Percentiles rank a stretch among this genome's conserved stretches.
Evolutionary conservation across 768 basidiomycete genomes (phyloP).

Genomic region (Cantharellus cinnabarinus): DNA sequence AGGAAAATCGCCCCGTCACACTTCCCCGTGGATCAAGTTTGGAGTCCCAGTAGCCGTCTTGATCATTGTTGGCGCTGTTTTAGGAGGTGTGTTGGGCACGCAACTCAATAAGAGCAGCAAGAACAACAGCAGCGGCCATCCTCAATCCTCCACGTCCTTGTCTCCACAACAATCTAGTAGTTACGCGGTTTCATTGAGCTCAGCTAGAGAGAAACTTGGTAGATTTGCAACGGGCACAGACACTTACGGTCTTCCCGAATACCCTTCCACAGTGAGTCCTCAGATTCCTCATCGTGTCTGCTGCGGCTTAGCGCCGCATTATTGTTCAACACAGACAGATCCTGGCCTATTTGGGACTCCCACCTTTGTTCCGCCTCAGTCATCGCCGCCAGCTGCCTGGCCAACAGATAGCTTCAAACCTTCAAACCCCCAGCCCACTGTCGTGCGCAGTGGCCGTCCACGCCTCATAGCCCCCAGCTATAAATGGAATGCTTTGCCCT

Average conservation of each 20-base stretch:
- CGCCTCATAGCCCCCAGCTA: slow-evolving; percentile 79
- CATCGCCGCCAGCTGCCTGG: slow-evolving; percentile 34
- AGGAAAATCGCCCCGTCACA: too few relatives aligned
- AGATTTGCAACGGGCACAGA: slow-evolving; percentile 62
- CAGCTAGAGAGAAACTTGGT: slow-evolving; percentile 41
- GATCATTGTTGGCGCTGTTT: slow-evolving; percentile 23
- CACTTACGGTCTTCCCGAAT: slow-evolving; percentile 63
- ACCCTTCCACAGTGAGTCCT: slow-evolving; percentile 65
- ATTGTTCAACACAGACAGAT: slow-evolving; percentile 36
- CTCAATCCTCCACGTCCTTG: slow-evolving; percentile 11
- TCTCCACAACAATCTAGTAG: neutral
- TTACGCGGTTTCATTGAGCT: slow-evolving; percentile 30
- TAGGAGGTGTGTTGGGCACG: slow-evolving; percentile 62
- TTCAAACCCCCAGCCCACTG: slow-evolving; percentile 35
- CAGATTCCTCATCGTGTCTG: neutral
- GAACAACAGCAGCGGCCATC: slow-evolving; percentile 3
- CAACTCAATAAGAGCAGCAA: slow-evolving; percentile 23
- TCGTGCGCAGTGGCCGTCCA: slow-evolving; percentile 59
- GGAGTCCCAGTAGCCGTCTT: slow-evolving; percentile 17
- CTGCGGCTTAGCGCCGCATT: neutral
- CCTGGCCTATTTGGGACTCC: slow-evolving; percentile 47
- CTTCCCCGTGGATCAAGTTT: slow-evolving; percentile 19
- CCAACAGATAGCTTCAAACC: slow-evolving; percentile 62
- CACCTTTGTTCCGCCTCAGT: slow-evolving; percentile 35
- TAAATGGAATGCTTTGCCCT: slow-evolving; percentile 72